Evolutionary conservation across 306 rosid genomes (phyloP), one percentile per base, ranked within the genome.

Genomic region (Chamaecrista fasciculata): DNA sequence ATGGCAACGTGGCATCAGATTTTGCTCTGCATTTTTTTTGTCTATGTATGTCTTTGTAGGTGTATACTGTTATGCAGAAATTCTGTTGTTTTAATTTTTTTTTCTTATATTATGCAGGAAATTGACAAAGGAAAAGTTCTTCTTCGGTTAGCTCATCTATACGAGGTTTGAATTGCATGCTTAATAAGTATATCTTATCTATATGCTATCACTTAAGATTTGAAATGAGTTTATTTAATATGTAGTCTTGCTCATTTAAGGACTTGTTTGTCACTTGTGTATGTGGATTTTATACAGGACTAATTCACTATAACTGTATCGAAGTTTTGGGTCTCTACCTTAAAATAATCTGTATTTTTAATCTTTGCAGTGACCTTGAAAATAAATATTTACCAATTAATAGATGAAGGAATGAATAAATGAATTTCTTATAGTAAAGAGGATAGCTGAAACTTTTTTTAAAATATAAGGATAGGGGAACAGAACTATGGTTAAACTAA

Each of bases 91-190:
- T 56, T 42, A 57, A 57, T 18, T 18, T 43, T 42, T 43, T 65
- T 62, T 59, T 74, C 74, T 55, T 66, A 19, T 71, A 49, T 43
- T 67, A 49, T 79, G 57, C 84, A 91, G 96, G 97, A 86, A 78
- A 84, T 88, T 50, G 86, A 86, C 12, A 37, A 70, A 39, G 96
- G 85, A 63, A 79, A 73, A 66, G 85, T 85, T 70, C 89, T 91
- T 62, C 86, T 91, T 53, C 88, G 97, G 37, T 67, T 88, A 37
- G 92, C 97, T 0, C 97, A 91, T 76, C 63, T 91, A 73, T 91
- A 88, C 0, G 96, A 91, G 96, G 97, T 91, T 24, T 26, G 28
- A 40, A 57, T 55, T 73, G 46, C 64, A 55, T 62, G 63, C 72
- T 59, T 39, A 42, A 19, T 23, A 25, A 48, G 36, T 57, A 48